Conservation (phyloP, 2,329 filamentous ascomycete genomes). For the Stagonosporopsis chrysanthemi region DNA sequence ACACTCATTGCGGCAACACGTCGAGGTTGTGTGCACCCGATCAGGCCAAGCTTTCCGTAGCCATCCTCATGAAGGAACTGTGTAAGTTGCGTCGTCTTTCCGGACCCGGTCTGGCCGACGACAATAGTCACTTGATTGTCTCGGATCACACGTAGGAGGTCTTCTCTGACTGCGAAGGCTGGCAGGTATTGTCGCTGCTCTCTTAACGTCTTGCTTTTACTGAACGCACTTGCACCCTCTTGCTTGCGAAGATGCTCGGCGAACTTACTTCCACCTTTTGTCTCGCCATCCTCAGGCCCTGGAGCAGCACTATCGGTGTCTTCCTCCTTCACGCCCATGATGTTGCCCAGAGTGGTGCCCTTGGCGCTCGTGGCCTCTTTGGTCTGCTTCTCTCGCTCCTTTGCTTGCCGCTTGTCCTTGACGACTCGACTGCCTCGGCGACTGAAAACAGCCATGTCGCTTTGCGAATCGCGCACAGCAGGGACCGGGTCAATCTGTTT, state of each 20-base stretch:
- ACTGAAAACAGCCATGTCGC: slow-evolving; percentile 98
- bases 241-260: slow-evolving; percentile 88
- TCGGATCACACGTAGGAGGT: slow-evolving; percentile 86
- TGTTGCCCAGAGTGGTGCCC: slow-evolving; percentile 88
- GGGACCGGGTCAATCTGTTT: slow-evolving; percentile 96
- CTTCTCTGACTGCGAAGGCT: slow-evolving; percentile 94
- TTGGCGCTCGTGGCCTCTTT: slow-evolving; percentile 93
- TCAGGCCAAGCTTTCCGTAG: slow-evolving; percentile 85
- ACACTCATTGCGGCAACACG: slow-evolving; percentile 99
- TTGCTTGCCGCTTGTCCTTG: slow-evolving; percentile 87
- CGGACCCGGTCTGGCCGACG: slow-evolving; percentile 95
- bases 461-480: slow-evolving; percentile 90
- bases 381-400: slow-evolving; percentile 91
- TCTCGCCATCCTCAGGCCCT: slow-evolving; percentile 74
- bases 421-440: slow-evolving; percentile 94
- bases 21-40: slow-evolving; percentile 94
- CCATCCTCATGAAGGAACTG: slow-evolving; percentile 97
- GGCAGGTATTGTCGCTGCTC: slow-evolving; percentile 94
- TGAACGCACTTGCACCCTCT: slow-evolving; percentile 86
- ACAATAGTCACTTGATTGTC: slow-evolving; percentile 98
- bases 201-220: slow-evolving; percentile 84
- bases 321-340: slow-evolving; percentile 95
- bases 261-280: slow-evolving; percentile 77
- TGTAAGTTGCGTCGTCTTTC: slow-evolving; percentile 96
- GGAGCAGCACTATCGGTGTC: slow-evolving; percentile 86